Conservation (phyloP, 2,329 filamentous ascomycete species). For the Aspergillus pseudoterreus region DNA sequence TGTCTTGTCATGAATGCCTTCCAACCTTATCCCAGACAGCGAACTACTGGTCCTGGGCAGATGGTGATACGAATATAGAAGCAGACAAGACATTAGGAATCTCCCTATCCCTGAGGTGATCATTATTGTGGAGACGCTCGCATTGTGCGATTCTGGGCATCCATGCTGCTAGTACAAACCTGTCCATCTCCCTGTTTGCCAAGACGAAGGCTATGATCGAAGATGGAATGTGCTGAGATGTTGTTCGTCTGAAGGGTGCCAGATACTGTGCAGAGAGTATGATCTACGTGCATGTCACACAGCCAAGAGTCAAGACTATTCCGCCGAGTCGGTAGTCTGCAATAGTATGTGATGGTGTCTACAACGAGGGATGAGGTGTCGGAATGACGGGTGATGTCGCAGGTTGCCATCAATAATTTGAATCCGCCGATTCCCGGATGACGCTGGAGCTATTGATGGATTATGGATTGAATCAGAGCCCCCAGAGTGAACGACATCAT, state of each 20-base stretch:
- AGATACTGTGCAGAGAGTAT: neutral
- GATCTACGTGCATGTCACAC: slow-evolving; percentile 7
- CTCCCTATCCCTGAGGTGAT: slow-evolving; percentile 8
- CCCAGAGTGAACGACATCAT: neutral
- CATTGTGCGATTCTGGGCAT: neutral
- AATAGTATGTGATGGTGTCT: slow-evolving; percentile 1
- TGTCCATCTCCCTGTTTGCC: neutral
- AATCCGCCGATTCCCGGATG: no score
- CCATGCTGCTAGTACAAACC: no score
- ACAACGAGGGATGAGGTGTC: neutral
- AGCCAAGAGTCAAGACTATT: slow-evolving; percentile 15
- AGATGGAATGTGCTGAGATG: neutral
- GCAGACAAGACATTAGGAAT: no score
- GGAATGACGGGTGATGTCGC: no score
- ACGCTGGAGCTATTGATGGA: no score
- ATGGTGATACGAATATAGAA: no score
- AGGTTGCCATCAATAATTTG: no score
- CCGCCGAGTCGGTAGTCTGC: slow-evolving; percentile 7
- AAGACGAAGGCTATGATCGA: neutral
- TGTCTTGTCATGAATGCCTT: slow-evolving; percentile 13
- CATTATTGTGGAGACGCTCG: slow-evolving; percentile 8
- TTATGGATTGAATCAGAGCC: neutral
- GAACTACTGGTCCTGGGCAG: neutral
- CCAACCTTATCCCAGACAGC: slow-evolving; percentile 2
- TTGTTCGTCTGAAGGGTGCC: neutral